Conservation (phyloP, 1,284 basidiomycete genomes). For the Pyrrhoderma noxium region DNA sequence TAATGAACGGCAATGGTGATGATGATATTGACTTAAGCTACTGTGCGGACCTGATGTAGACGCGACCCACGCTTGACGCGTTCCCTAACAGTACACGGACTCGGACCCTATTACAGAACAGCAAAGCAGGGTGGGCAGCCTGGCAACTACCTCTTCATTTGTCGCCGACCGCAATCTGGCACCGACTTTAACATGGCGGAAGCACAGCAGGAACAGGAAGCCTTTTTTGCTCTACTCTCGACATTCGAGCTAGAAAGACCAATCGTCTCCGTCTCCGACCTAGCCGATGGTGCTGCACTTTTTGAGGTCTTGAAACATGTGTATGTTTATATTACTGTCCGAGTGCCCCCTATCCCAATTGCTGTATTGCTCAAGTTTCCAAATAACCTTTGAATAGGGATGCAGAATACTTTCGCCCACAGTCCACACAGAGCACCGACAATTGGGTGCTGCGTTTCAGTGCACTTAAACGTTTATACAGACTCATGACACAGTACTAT, state of each 20-base stretch:
- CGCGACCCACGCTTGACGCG: too few relatives aligned
- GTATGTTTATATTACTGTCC: slow-evolving; percentile 37
- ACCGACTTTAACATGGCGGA: too few relatives aligned
- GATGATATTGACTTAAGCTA: too few relatives aligned
- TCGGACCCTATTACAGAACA: too few relatives aligned
- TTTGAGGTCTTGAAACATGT: slow-evolving; percentile 66
- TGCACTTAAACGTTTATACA: slow-evolving; percentile 76
- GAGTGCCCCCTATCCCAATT: slow-evolving; percentile 4
- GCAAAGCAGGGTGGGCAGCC: too few relatives aligned
- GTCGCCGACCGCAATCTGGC: too few relatives aligned
- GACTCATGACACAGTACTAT: slow-evolving; percentile 84
- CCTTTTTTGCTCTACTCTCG: slow-evolving; percentile 70
- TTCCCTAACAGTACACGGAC: too few relatives aligned
- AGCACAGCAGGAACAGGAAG: slow-evolving; percentile 45
- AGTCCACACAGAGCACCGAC: slow-evolving; percentile 58
- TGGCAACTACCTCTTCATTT: too few relatives aligned
- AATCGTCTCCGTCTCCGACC: slow-evolving; percentile 54
- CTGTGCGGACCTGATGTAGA: too few relatives aligned
- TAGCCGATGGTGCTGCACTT: slow-evolving; percentile 67
- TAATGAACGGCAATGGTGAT: too few relatives aligned
- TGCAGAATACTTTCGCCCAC: slow-evolving; percentile 66
- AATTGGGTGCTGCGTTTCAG: slow-evolving; percentile 88
- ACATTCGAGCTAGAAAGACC: slow-evolving; percentile 63
- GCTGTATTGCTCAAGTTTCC: neutral
- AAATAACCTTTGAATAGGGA: slow-evolving; percentile 44